Evolutionary conservation across 495 filamentous ascomycete genomes (phyloP).

Genomic region (Aspergillus campestris): DNA sequence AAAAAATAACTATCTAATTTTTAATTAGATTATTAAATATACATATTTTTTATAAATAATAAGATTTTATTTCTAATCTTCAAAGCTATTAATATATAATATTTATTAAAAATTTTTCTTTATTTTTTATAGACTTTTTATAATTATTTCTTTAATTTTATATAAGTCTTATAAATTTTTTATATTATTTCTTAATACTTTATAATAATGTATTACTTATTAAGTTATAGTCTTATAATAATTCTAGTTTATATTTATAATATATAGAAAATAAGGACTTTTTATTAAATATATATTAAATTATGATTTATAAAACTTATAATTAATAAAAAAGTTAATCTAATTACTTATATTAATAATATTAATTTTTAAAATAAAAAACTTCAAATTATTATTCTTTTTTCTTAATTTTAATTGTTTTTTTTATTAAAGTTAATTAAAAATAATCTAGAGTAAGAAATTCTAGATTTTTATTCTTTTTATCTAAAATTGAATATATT

Average conservation of each 20-base stretch:
- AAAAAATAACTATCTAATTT: no score
- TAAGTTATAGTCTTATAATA: background rate
- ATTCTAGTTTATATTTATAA: background rate
- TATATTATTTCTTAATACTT: background rate
- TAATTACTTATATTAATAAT: background rate
- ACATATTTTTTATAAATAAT: background rate
- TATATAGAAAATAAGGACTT: background rate
- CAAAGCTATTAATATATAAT: background rate
- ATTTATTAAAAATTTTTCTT: background rate
- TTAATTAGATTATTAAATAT: background rate
- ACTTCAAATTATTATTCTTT: no score
- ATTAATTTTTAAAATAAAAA: background rate
- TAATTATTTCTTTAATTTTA: background rate
- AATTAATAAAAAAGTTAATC: conserved; percentile 1
- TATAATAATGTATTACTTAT: background rate
- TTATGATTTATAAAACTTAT: conserved; percentile 1
- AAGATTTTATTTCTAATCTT: background rate
- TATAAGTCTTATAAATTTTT: background rate
- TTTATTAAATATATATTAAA: background rate
- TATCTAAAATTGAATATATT: background rate
- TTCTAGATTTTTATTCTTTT: no score
- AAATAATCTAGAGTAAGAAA: no score
- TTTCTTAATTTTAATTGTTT: background rate
- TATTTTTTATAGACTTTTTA: background rate
- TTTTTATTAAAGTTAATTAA: background rate